Evolutionary conservation across 2,329 filamentous ascomycete genomes (phyloP), one percentile per base, ranked within the genome.

Genomic region (Zelopaecilomyces penicillatus): DNA sequence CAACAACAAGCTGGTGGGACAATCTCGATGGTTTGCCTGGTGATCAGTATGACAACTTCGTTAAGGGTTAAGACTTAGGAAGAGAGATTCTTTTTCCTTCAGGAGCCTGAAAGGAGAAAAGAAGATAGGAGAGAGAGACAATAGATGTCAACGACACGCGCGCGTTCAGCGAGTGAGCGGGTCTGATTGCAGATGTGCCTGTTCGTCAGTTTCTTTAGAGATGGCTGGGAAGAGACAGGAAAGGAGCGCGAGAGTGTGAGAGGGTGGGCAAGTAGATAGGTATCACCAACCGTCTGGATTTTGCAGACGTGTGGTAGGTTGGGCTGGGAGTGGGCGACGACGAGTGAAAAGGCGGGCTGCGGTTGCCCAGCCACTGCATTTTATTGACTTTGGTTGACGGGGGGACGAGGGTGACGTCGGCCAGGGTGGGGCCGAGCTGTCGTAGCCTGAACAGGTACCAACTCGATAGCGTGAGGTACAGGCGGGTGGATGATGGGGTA

Each of bases 281-380:
- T 37, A 39, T 42, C 29, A 42, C 39, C 43, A 42, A 45, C 39
- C 45, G 44, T 50, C 39, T 35, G 41, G 39, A 39, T 50, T 54
- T 47, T 43, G 32, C 38, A 42, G 32, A 37, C 37, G 42, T 47
- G 36, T 30, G 31, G 45, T 45, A 43, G 47, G 37, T 40, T 30
- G 43, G 37, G 46, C 28, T 39, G 45, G 39, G 40, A 30, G 31
- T 39, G 38, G 36, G 8, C 9, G 32, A 12, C 32, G 19, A 19
- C 19, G 19, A 19, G 19, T 19, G 19, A 19, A 19, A 19, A 19
- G 19, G 19, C 12, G 31, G 30, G 41, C 42, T 41, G 41, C 51
- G 52, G 54, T 58, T 59, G 54, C 56, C 58, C 57, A 61, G 57
- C 58, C 58, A 59, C 58, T 46, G 42, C 45, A 43, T 51, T 59